Base-by-base conservation (phyloP, 306 rosid genomes). In the Hylodesmum podocarpum region DNA sequence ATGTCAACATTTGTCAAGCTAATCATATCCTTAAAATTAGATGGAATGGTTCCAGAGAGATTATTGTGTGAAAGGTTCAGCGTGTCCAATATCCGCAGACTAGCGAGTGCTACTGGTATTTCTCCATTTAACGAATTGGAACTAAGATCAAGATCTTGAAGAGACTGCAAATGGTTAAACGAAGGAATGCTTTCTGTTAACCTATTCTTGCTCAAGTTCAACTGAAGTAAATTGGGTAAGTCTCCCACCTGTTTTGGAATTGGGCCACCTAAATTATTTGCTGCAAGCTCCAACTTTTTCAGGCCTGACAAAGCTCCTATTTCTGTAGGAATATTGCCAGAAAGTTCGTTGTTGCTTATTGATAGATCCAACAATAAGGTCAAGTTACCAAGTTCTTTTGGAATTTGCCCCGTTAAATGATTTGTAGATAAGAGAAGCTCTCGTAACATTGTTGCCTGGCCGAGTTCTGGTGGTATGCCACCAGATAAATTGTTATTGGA, bases 61-160 rank as follows among this genome's bases (percentile, higher is more conserved):
- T 28, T 16, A 14, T 85, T 85, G 72, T 85, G 81, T 3, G 88
- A 85, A 25, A 85, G 79, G 16, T 85, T 85, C 46, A 85, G 34
- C 3, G 3, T 7, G 57, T 63, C 74, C 28, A 85, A 64, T 19
- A 2, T 53, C 15, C 31, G 25, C 37, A 81, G 39, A 1, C 15
- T 22, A 9, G 81, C 86, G 27, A 81, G 65, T 22, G 33, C n/a
- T 34, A 47, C 22, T 36, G 88, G 82, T 28, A 85, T 69, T 25
- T 44, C 51, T 11, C 72, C 58, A 13, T 6, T 61, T 22, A 81
- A 76, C 3, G 33, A 21, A 25, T 81, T 85, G 4, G 27, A 9
- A 69, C 84, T 74, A 5, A 81, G 81, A 70, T 85, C 86, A 27
- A 85, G 83, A 21, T 6, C 7, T 69, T 69, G 5, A 29, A 86